Evolutionary conservation across 352 stramenopile species (phyloP).

Genomic region (Hyaloperonospora arabidopsidis): DNA sequence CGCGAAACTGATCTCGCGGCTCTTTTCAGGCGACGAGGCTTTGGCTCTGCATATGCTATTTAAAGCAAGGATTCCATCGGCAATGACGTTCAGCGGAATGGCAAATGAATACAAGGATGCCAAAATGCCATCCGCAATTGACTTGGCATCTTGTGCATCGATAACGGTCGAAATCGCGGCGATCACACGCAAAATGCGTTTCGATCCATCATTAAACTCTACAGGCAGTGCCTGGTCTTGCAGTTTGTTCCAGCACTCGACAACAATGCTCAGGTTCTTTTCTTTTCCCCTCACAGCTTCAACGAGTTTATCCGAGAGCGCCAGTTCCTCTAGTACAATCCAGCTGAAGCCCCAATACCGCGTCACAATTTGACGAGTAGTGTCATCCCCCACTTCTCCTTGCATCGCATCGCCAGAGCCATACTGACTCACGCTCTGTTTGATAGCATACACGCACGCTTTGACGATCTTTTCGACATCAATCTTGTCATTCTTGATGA

Average conservation of each 20-base stretch:
- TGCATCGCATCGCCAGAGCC: conserved; percentile 23
- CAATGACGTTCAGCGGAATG: conserved; percentile 72
- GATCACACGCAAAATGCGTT: conserved; percentile 78
- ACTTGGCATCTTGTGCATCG: conserved; percentile 62
- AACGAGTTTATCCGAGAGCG: conserved; percentile 48
- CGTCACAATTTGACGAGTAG: conserved; percentile 24
- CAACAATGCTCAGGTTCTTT: conserved; percentile 55
- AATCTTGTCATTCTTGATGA: conserved; percentile 61
- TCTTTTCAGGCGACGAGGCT: conserved; percentile 41
- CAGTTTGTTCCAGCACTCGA: conserved; percentile 78
- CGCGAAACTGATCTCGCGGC: conserved; percentile 48
- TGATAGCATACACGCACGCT: conserved; percentile 57
- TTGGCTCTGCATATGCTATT: conserved; percentile 77
- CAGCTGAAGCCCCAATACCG: conserved; percentile 78
- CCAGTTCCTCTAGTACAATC: conserved; percentile 75
- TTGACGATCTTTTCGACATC: conserved; percentile 46
- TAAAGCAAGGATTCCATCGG: conserved; percentile 60
- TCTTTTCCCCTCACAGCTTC: conserved; percentile 48
- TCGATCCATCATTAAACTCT: conserved; percentile 67
- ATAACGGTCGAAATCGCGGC: conserved; percentile 66
- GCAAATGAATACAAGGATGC: conserved; percentile 66
- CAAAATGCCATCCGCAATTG: conserved; percentile 65
- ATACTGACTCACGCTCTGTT: conserved; percentile 38
- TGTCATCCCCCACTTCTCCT: conserved; percentile 32
- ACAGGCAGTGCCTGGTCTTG: conserved; percentile 55